Evolutionary conservation across 2,329 filamentous ascomycete species (phyloP), one percentile per base, ranked within the genome.

Genomic region (Cladosporium cucumerinum): DNA sequence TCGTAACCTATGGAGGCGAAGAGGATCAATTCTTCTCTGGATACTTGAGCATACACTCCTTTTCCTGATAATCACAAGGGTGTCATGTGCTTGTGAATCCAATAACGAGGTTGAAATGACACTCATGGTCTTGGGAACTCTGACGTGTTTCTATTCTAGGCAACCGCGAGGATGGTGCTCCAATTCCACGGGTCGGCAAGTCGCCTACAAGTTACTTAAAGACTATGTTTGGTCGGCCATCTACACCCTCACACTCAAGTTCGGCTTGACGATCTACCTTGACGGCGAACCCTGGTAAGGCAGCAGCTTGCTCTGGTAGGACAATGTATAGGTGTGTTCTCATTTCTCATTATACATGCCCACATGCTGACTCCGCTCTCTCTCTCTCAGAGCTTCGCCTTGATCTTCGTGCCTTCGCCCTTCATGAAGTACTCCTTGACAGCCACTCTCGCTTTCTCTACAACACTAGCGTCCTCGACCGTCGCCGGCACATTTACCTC

Each of bases 401-500:
- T 73, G 49, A 75, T 68, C 69, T 73, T 71, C 65, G 65, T 65
- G 5, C 73, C 74, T 21, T 71, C 70, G 0, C 74, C 75, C 5
- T 69, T 70, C 72, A 81, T 78, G 74, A 96, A 97, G 78, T 96
- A 97, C 78, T 90, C 87, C 72, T 81, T 84, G 2, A 96, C 85
- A 76, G 87, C 89, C 46, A 72, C 80, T 77, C 88, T 86, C 54
- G 92, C 93, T 63, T 91, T 86, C 23, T 89, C 87, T 8, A 97
- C 87, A 10, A 90, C 91, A 30, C 85, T 82, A 0, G 80, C 80
- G 78, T 97, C 93, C 78, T 97, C 93, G 55, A 97, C 89, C 3
- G 93, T 97, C 28, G 89, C 90, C 10, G 93, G 93, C 54, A 94
- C 86, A 67, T 83, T 82, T 1, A 97, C 89, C 57, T 85, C 81